These are phyloP conservation scores for Dentiscutata heterogama DNA, from an alignment of 371 early-diverging fungal genomes.

Conservation along the genomic window DNA sequence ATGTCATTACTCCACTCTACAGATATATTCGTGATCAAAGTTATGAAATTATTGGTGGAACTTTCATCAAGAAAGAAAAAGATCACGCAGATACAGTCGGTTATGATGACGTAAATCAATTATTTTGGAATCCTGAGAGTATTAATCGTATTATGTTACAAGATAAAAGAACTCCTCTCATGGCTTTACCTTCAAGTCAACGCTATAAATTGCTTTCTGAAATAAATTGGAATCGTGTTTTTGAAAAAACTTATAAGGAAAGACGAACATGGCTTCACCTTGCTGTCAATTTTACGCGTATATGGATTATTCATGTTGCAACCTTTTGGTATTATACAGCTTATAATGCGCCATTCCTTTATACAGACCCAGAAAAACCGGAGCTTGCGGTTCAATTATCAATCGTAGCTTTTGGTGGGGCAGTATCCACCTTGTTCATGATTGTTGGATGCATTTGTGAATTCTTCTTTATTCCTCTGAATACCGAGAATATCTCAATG, in stretches of 20 bases:
- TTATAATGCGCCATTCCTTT: constrained; percentile 77
- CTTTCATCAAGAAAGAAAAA: constrained; percentile 79
- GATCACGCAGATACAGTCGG: constrained; percentile 86
- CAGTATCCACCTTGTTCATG: constrained; percentile 75
- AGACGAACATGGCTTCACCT: constrained; percentile 87
- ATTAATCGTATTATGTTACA: constrained; percentile 69
- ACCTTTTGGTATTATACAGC: constrained; percentile 87
- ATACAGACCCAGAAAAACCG: constrained; percentile 57
- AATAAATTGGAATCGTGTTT: constrained; percentile 78
- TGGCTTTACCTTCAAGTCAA: constrained; percentile 70
- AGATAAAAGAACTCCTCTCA: constrained; percentile 64
- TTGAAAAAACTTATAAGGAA: constrained; percentile 90
- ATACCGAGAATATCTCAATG: constrained; percentile 68
- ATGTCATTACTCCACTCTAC: constrained; percentile 83
- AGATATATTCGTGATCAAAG: constrained; percentile 80
- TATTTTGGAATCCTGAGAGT: constrained; percentile 83
- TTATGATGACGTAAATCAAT: constrained; percentile 92
- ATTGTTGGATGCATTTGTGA: constrained; percentile 77
- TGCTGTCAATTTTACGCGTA: constrained; percentile 85
- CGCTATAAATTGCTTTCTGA: constrained; percentile 73
- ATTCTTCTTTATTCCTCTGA: constrained; percentile 73
- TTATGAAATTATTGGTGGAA: constrained; percentile 77
- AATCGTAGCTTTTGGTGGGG: constrained; percentile 81
- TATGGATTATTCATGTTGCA: constrained; percentile 89
- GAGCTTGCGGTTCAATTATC: constrained; percentile 71